A percentile compares a stretch with the other conserved stretches of the same genome.
Conservation (phyloP, 495 filamentous ascomycete genomes). For the Pseudotulostoma volvatum region DNA sequence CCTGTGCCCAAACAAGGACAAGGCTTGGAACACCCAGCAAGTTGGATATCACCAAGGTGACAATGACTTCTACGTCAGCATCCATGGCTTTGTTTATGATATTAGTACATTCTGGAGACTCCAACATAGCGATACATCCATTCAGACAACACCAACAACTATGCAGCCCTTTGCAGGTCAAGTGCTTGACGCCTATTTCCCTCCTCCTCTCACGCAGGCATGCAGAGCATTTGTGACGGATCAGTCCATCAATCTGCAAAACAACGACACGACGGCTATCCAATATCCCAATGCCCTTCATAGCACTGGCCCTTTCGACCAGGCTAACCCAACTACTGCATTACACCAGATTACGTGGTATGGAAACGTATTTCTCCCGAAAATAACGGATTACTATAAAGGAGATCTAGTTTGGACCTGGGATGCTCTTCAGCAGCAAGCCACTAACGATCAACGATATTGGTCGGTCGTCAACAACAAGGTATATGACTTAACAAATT, state of each 20-base stretch:
- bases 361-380: constrained; percentile 48
- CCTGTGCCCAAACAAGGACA: constrained; percentile 82
- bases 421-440: constrained; percentile 33
- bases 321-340: constrained; percentile 34
- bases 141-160: constrained; percentile 39
- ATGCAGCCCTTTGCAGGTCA: constrained; percentile 68
- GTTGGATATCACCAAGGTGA: constrained; percentile 51
- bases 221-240: constrained; percentile 51
- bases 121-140: constrained; percentile 57
- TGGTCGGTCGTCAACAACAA: constrained; percentile 65
- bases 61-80: constrained; percentile 75
- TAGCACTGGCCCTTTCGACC: constrained; percentile 41
- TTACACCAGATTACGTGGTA: constrained; percentile 64
- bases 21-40: constrained; percentile 66
- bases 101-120: constrained; percentile 71
- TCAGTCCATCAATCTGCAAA: constrained; percentile 31
- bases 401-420: constrained; percentile 67
- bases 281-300: constrained; percentile 39
- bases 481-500: constrained; percentile 83
- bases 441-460: constrained; percentile 46
- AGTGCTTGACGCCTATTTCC: constrained; percentile 72
- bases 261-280: constrained; percentile 44
- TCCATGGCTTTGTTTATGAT: constrained; percentile 84
- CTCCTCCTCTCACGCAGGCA: constrained; percentile 55
- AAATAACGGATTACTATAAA: constrained; percentile 72